Base-by-base conservation (phyloP, 257 asterid genomes). In the Petunia secreta region DNA sequence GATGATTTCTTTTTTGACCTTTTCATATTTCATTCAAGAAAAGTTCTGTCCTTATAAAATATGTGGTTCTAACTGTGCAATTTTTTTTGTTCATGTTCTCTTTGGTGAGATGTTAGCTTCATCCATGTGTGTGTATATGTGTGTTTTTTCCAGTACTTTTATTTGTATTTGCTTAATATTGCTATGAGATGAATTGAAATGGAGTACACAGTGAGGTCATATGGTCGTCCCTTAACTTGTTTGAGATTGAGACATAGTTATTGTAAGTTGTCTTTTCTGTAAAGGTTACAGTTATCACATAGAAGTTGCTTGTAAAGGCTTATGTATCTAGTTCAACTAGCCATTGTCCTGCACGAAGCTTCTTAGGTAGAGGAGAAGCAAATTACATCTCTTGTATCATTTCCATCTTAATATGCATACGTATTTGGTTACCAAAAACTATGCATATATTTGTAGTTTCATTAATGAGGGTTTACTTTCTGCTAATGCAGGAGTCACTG, bases 401-500 rank as follows among this genome's bases (percentile, higher is more conserved):
- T 69, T 46, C 58, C 10, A 46, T 69, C 38, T 2, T 71, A 34
- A 6, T 36, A 50, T 6, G 44, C 62, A 50, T 73, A 9, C 36
- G 62, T 36, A 46, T 48, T 34, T 71, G 34, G 6, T 34, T 50
- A 25, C 25, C 25, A 25, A 25, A 25, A 25, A 25, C 0, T 25
- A 25, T 25, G 25, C 0, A 25, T 25, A 0, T 75, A 58, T 85
- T 50, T 57, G 8, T 65, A 8, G 75, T 75, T 66, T 39, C 38
- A 37, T 82, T 88, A 38, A 83, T 79, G 81, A 78, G 13, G 59
- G 37, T 50, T 41, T 85, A 68, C 44, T 71, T 86, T 67, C 48
- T 78, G 63, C 75, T 50, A n/a, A 38, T 85, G 86, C 94, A 95
- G 99, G 98, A 84, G 98, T 95, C 67, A 92, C 92, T 10, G 80